Conservation (phyloP, 2,329 filamentous ascomycete genomes). For the Verticillium albo-atrum region DNA sequence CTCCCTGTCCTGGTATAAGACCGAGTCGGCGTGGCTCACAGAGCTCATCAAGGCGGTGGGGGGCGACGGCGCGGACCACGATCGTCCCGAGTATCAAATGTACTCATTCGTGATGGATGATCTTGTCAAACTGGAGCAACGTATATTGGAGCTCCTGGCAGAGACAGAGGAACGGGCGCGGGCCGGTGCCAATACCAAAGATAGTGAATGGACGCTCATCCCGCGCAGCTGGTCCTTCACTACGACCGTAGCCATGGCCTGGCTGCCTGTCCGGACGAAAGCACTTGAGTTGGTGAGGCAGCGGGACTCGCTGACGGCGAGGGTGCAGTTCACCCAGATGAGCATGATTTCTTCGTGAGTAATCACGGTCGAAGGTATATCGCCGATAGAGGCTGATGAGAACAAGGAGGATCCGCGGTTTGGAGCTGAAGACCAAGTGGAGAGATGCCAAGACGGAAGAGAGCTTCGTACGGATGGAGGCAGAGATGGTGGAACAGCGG, state of each 20-base stretch:
- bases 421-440: conserved; percentile 26
- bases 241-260: conserved; percentile 37
- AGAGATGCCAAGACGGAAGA: conserved; percentile 23
- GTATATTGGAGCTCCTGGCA: conserved; percentile 38
- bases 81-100: conserved; percentile 37
- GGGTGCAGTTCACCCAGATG: conserved; percentile 44
- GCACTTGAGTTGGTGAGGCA: conserved; percentile 40
- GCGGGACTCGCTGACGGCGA: conserved; percentile 36
- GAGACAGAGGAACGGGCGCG: conserved; percentile 31
- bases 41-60: conserved; percentile 29
- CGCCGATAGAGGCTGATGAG: neutral
- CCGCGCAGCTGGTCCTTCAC: conserved; percentile 30
- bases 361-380: neutral
- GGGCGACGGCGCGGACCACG: conserved; percentile 5
- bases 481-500: conserved; percentile 18
- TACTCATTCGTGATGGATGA: conserved; percentile 44
- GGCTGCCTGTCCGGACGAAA: conserved; percentile 38
- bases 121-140: conserved; percentile 35
- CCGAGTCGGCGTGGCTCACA: conserved; percentile 39
- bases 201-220: conserved; percentile 31
- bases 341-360: conserved; percentile 41
- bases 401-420: conserved; percentile 24
- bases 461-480: conserved; percentile 18
- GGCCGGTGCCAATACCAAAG: conserved; percentile 11
- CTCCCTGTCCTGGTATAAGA: conserved; percentile 44